Evolutionary conservation across 140 eudicot species (phyloP), one percentile per base, ranked within the genome.

Genomic region (Bidens hawaiensis): DNA sequence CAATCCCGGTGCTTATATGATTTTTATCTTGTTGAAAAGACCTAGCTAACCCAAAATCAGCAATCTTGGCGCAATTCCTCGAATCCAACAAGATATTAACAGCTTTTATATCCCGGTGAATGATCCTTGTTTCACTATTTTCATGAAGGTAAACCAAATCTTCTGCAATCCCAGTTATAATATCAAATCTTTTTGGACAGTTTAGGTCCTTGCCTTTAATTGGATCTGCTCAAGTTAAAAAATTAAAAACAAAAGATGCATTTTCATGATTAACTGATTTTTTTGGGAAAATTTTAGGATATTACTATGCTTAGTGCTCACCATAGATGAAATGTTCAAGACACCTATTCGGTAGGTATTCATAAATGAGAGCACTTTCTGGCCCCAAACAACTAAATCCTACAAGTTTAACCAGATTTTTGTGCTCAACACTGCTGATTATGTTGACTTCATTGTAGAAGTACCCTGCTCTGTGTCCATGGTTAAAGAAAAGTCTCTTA

Each of bases 351-450:
- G 83, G 78, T 61, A 86, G 51, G 59, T 64, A 86, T 62, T 86
- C 90, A 21, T 86, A 86, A 41, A 86, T n/a, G n/a, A n/a, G n/a
- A n/a, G n/a, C n/a, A n/a, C n/a, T n/a, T n/a, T n/a, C n/a, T n/a
- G n/a, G n/a, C 40, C 95, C 97, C 13, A 81, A 77, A 36, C 94
- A 90, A 60, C 97, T 86, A 76, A 94, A 90, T 52, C 97, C 95
- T 49, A 90, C 54, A 13, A 90, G 76, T 51, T 87, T 76, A 47
- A 90, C 95, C 51, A 90, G 87, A 62, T 90, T 90, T 65, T 81
- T 86, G 67, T 90, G 97, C 58, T 90, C 94, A 33, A 90, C 87
- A n/a, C n/a, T n/a, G n/a, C n/a, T n/a, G n/a, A n/a, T n/a, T n/a
- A n/a, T n/a, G n/a, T n/a, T n/a, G n/a, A n/a, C n/a, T n/a, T n/a